Base-by-base conservation (phyloP, 2,329 filamentous ascomycete species). In the Colletotrichum acutatum region DNA sequence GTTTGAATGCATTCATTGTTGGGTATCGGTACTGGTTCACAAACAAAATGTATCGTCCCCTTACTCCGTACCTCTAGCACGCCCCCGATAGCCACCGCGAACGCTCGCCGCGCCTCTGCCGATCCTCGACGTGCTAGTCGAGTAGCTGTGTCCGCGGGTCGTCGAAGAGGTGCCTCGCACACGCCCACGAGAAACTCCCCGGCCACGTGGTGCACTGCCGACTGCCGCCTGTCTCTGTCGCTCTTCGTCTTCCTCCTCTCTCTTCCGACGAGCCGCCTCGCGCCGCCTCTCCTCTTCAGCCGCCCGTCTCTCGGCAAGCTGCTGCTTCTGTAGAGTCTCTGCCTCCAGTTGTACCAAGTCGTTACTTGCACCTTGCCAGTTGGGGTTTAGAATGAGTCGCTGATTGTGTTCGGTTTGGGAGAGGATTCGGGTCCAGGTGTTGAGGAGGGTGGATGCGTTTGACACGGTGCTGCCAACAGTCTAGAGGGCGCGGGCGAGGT, bases 391-490 rank as follows among this genome's bases (percentile, higher is more conserved):
- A 57, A 99, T 92, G 63, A 99, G 86, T 28, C 97, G 92, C 82
- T 98, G 95, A 80, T 97, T 98, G 83, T 99, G 97, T 83, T 99
- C 97, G 5, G 97, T 98, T 83, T 99, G 97, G 7, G 95, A 97
- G 14, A 99, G 90, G 76, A 99, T 98, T 65, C 95, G 92, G 9
- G 95, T 97, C 96, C 96, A 99, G 19, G 95, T 97, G 78, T 97
- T 95, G 37, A 99, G 91, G 16, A 99, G 89, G 1, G 93, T 94
- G 16, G 95, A 97, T 4, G 97, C 95, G 68, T 95, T 96, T 76
- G 90, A 89, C 54, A 98, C 95, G 3, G 97, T 98, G 74, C 90
- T 89, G 66, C 93, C 93, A 46, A 98, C 95, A 28, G 93, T 97
- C 93, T 94, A 64, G 24, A 32, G 5, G 72, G 9, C 22, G 24